These are phyloP conservation scores for Bruguiera parviflora DNA, from an alignment of 345 rosid genomes.

Conservation along the genomic window DNA sequence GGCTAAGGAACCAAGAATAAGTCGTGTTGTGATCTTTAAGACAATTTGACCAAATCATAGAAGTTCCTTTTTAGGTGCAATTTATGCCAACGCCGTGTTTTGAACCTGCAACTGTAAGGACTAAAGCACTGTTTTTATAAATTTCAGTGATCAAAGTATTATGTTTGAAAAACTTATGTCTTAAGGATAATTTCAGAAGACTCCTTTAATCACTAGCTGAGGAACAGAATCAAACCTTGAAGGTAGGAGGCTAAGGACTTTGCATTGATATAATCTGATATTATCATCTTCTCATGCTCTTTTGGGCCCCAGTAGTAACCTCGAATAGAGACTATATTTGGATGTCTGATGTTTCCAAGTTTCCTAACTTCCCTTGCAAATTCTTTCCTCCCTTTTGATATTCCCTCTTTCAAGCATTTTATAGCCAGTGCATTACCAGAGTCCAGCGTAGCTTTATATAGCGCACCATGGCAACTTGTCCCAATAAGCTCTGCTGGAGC, in stretches of 20 bases:
- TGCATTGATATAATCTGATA: slow-evolving; percentile 60
- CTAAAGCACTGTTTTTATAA: too few species aligned
- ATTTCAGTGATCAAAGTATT: too few species aligned
- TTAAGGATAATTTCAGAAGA: not conserved
- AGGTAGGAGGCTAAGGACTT: slow-evolving; percentile 65
- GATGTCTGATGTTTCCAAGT: slow-evolving; percentile 80
- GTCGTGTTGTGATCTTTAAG: too few species aligned
- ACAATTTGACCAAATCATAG: too few species aligned
- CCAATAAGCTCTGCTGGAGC: slow-evolving; percentile 91
- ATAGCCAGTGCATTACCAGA: slow-evolving; percentile 60
- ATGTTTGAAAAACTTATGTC: not conserved
- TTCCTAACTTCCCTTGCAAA: slow-evolving; percentile 85
- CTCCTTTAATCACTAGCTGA: not conserved
- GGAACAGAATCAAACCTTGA: slow-evolving; percentile 50
- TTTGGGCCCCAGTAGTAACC: slow-evolving; percentile 88
- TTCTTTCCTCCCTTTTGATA: slow-evolving; percentile 74
- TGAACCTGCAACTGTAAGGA: too few species aligned
- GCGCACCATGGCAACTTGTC: slow-evolving; percentile 79
- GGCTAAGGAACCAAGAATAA: too few species aligned
- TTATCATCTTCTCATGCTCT: slow-evolving; percentile 79
- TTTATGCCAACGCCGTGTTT: too few species aligned
- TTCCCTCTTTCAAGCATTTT: slow-evolving; percentile 86
- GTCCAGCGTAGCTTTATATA: slow-evolving; percentile 69
- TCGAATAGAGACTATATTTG: slow-evolving; percentile 70
- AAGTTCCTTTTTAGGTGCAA: too few species aligned